Base-by-base conservation (phyloP, 1,284 basidiomycete species). In the Rhodotorula sp. region DNA sequence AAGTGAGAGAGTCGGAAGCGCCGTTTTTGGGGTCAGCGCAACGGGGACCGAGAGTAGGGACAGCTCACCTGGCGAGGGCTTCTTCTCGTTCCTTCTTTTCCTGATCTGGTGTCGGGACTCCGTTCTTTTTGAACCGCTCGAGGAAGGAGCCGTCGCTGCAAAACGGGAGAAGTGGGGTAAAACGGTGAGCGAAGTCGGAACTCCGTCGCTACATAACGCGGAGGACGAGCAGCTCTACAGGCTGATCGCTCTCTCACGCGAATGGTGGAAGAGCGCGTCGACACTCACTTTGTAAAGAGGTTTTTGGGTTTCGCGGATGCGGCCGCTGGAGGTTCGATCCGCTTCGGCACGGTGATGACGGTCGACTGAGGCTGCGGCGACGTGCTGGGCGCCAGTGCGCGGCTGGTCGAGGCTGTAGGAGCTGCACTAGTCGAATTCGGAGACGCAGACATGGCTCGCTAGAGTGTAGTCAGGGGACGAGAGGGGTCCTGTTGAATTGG, bases 91-190 rank as follows among this genome's bases (percentile, higher is more conserved):
- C 67, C 34, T 69, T 48, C 48, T 72, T 74, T 63, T 74, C 73
- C 39, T 58, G 26, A 7, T 69, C 68, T 46, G 63, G 63, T 0
- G 60, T 46, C 1, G 59, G 21, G 3, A 62, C 48, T 10, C 43
- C n/a, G 49, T 58, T 58, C 34, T 69, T 74, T 60, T 70, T 70
- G 64, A 75, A 70, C 20, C 71, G 59, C n/a, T 68, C 61, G 16
- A 75, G 64, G 64, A 75, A 75, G 1, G 68, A 70, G 46, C 73
- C 73, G 56, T 75, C 73, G 31, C 70, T 74, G 62, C 61, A 62
- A n/a, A 26, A 2, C 4, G 52, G 20, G 12, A 29, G 3, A 51
- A 51, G 49, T n/a, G 34, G 52, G 39, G 47, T n/a, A 47, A 29
- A 16, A 51, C 49, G 65, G 23, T 14, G 46, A 26, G 47, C 26